Conservation (phyloP, 495 filamentous ascomycete genomes). For the Haplographium delicatum region DNA sequence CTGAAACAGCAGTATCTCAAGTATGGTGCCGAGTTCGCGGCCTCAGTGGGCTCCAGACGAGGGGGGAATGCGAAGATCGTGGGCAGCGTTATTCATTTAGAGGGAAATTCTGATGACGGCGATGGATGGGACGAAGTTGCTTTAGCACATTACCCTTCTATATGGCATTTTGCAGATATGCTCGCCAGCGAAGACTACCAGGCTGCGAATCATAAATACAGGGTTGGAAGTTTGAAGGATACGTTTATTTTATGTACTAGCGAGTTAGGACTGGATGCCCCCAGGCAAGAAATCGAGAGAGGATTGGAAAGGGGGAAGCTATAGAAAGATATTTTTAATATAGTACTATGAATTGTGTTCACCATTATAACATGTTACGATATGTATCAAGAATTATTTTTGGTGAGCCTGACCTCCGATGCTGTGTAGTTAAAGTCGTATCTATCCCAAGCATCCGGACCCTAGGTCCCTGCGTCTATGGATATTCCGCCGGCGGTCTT, state of each 20-base stretch:
- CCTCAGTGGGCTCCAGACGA: conserved; percentile 43
- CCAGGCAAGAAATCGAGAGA: no score
- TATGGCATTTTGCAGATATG: conserved; percentile 62
- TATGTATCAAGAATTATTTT: no score
- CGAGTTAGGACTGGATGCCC: conserved; percentile 44
- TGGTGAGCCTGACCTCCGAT: no score
- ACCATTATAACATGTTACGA: no score
- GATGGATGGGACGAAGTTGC: conserved; percentile 47
- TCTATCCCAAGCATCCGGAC: no score
- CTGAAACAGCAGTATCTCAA: conserved; percentile 48
- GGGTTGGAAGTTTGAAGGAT: conserved; percentile 53
- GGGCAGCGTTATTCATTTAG: conserved; percentile 45
- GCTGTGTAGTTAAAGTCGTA: no score
- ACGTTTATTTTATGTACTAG: conserved; percentile 59
- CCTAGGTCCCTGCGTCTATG: no score
- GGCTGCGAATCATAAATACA: conserved; percentile 50
- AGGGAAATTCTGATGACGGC: not conserved
- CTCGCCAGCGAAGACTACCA: conserved; percentile 59
- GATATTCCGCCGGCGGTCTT: no score
- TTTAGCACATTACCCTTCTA: conserved; percentile 61
- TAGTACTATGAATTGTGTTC: no score
- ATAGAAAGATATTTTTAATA: no score
- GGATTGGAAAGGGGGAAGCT: no score
- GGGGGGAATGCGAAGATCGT: conserved; percentile 61
- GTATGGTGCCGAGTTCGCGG: conserved; percentile 54